Conservation (phyloP, 345 rosid genomes). For the Rhodamnia rubescens region DNA sequence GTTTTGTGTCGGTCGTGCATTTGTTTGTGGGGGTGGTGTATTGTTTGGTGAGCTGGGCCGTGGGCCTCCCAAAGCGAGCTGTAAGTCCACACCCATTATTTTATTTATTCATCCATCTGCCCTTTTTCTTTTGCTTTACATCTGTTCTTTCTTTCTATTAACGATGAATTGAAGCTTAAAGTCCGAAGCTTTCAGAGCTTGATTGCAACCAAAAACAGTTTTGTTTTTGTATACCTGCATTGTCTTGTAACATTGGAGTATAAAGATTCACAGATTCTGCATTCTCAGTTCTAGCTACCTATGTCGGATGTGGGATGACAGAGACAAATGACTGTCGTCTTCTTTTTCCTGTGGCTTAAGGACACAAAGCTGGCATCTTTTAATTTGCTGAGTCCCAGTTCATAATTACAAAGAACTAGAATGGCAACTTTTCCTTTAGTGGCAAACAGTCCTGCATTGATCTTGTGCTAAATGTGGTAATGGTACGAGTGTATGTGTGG, state of each 20-base stretch:
- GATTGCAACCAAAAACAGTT: not conserved
- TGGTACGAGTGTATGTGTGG: not conserved
- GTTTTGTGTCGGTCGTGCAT: slow-evolving; percentile 93
- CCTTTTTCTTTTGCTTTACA: not conserved
- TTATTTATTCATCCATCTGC: not conserved
- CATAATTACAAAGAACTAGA: not conserved
- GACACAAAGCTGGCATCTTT: not conserved
- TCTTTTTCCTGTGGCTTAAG: not conserved
- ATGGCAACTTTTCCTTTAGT: not conserved
- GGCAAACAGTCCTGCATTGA: not conserved
- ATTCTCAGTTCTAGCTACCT: not conserved
- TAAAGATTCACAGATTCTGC: not conserved
- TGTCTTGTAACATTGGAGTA: not conserved
- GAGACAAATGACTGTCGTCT: not conserved
- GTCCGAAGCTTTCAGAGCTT: not conserved
- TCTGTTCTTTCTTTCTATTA: not conserved
- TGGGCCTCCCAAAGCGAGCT: slow-evolving; percentile 95
- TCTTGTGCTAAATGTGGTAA: not conserved
- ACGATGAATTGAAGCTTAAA: not conserved
- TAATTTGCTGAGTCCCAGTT: not conserved
- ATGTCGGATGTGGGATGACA: not conserved
- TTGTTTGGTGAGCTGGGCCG: slow-evolving; percentile 82
- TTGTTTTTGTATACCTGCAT: not conserved
- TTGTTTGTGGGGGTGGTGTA: slow-evolving; percentile 86
- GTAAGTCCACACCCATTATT: slow-evolving; percentile 27